Evolutionary conservation across 1,284 basidiomycete genomes (phyloP).

Genomic region (Pseudozyma sp.): DNA sequence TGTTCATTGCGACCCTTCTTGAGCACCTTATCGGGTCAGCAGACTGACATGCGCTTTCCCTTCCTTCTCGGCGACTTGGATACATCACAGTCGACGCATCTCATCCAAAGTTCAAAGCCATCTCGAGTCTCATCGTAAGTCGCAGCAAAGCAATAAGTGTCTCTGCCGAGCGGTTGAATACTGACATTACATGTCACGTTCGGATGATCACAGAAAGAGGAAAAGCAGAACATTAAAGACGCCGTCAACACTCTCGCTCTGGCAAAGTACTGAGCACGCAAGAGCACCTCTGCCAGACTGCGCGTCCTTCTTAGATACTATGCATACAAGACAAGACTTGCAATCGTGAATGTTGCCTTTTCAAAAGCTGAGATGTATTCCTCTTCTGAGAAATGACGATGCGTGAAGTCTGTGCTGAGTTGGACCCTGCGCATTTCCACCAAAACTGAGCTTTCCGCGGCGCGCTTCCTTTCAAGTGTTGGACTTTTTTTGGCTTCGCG

Average conservation of each 20-base stretch:
- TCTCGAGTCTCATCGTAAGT: conserved; percentile 75
- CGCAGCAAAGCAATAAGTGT: not conserved
- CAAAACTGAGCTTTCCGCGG: conserved; percentile 1
- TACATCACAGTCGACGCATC: conserved; percentile 73
- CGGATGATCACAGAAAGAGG: conserved; percentile 47
- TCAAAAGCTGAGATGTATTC: too few relatives aligned
- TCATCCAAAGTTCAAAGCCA: conserved; percentile 78
- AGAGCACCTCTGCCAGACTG: not conserved
- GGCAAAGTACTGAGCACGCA: conserved; percentile 29
- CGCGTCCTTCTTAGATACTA: too few relatives aligned
- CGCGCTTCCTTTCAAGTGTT: conserved; percentile 21
- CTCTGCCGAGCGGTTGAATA: not conserved
- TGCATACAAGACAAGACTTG: too few relatives aligned
- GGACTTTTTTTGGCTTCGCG: conserved; percentile 16
- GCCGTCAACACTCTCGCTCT: conserved; percentile 48
- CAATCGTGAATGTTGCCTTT: too few relatives aligned
- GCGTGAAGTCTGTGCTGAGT: too few relatives aligned
- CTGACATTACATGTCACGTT: not conserved
- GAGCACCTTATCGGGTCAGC: not conserved
- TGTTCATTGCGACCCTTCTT: not conserved
- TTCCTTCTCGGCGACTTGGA: not conserved
- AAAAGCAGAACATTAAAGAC: conserved; percentile 58
- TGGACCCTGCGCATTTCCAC: conserved; percentile 1
- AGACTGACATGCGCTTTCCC: not conserved
- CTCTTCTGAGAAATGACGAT: too few relatives aligned